These are phyloP conservation scores for Tolypocladium ophioglossoides DNA, from an alignment of 2,329 filamentous ascomycete species.

Conservation along the genomic window DNA sequence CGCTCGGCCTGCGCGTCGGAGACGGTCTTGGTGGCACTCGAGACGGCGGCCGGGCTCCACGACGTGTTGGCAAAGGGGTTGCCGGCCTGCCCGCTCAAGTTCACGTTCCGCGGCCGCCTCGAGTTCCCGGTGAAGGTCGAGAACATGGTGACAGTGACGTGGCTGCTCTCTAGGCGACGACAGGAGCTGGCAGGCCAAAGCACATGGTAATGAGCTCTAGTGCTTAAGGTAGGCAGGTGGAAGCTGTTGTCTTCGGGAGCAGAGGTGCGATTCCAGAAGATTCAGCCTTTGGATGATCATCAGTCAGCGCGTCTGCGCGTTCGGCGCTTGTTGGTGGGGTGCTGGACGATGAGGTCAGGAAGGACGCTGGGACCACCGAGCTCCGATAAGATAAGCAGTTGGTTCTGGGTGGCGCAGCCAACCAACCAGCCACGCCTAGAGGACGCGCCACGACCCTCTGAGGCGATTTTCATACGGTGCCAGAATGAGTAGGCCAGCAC, in stretches of 20 bases:
- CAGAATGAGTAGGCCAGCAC: neutral
- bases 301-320: neutral
- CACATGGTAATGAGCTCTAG: neutral
- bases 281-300: slow-evolving; percentile 3
- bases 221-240: neutral
- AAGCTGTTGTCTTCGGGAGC: neutral
- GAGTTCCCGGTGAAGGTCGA: slow-evolving; percentile 84
- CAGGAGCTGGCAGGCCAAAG: neutral
- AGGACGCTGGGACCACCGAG: neutral
- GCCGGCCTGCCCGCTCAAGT: slow-evolving; percentile 73
- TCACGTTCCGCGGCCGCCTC: slow-evolving; percentile 80
- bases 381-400: slow-evolving; percentile 7
- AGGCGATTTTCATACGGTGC: neutral
- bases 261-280: slow-evolving; percentile 4
- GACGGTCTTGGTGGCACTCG: slow-evolving; percentile 65
- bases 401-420: neutral
- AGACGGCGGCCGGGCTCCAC: slow-evolving; percentile 44
- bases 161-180: slow-evolving; percentile 1
- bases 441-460: neutral
- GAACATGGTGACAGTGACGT: slow-evolving; percentile 52
- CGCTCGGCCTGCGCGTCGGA: slow-evolving; percentile 83
- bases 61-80: slow-evolving; percentile 67
- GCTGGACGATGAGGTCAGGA: slow-evolving; percentile 2
- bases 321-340: too few species aligned
- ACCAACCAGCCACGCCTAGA: neutral